Evolutionary conservation across 2,329 filamentous ascomycete species (phyloP), one percentile per base, ranked within the genome.

Genomic region (Ophiostoma ulmi): DNA sequence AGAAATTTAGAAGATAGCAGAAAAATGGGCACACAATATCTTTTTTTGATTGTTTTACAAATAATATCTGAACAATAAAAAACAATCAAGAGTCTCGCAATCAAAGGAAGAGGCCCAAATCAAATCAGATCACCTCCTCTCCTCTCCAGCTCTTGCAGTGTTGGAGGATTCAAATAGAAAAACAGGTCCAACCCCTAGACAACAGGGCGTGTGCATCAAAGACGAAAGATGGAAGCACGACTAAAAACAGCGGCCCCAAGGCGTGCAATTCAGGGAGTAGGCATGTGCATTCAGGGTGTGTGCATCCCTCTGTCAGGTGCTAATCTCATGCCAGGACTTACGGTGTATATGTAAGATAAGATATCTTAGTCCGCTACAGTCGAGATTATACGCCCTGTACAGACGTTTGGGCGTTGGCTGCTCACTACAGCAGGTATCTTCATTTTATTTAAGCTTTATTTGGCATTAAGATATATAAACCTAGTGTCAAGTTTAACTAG

Each of bases 281-380:
- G 52, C 52, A 22, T 58, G 52, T 58, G 52, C 52, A 58, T 58
- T 58, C 52, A 64, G 61, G 61, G 61, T 20, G 61, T 64, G 31
- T 36, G 58, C 58, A 38, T 64, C 26, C 31, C 31, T 2, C 58
- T 31, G 44, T 20, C 17, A 48, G 17, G 44, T 48, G 44, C 44
- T 48, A 48, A 48, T 58, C n/a, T 58, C 26, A 35, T 31, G 31
- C 31, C 58, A 35, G 20, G 22, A 36, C 61, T 2, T 64, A 36
- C 35, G 61, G 61, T 64, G 35, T 64, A 36, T 64, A 31, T 31
- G 31, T 64, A n/a, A n/a, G n/a, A n/a, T n/a, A n/a, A n/a, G n/a
- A n/a, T n/a, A n/a, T n/a, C n/a, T n/a, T n/a, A 64, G 13, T 38
- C 61, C 35, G 35, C 35, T 64, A 38, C 38, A 64, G 5, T 35